These are phyloP conservation scores for Flaveria trinervia DNA, from an alignment of 129 eudicot genomes.

Conservation along the genomic window DNA sequence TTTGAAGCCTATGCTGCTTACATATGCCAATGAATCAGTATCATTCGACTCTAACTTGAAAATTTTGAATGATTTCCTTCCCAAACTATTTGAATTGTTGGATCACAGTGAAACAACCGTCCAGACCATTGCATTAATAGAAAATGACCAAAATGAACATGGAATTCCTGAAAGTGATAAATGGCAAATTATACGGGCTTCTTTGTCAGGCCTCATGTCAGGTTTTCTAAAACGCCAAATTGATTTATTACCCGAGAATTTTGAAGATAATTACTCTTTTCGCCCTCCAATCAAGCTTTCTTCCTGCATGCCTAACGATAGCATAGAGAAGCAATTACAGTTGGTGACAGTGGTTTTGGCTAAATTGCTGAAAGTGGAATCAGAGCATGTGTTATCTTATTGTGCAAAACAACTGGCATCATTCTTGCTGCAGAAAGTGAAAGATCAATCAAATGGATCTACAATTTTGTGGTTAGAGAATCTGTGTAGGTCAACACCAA, in stretches of 20 bases:
- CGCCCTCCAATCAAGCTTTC: conserved; percentile 35
- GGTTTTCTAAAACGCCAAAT: conserved; percentile 52
- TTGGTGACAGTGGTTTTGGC: conserved; percentile 41
- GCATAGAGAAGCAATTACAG: conserved; percentile 25
- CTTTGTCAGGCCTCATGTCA: conserved; percentile 70
- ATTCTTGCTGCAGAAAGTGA: conserved; percentile 52
- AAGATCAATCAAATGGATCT: conserved; percentile 42
- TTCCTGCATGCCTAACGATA: conserved; percentile 29
- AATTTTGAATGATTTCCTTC: conserved; percentile 41
- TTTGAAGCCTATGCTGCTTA: conserved; percentile 51
- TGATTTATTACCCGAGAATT: conserved; percentile 39
- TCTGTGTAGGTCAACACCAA: conserved; percentile 30
- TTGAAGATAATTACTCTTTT: conserved; percentile 40
- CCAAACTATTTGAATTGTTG: conserved; percentile 48
- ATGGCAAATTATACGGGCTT: conserved; percentile 55
- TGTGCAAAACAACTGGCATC: conserved; percentile 61
- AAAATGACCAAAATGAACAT: conserved; percentile 40
- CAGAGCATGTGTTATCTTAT: conserved; percentile 48
- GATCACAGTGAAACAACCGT: conserved; percentile 31
- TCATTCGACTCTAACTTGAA: conserved; percentile 38
- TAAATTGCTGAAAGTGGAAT: conserved; percentile 44
- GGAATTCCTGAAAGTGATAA: conserved; percentile 48
- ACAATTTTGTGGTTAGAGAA: conserved; percentile 52
- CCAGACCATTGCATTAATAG: conserved; percentile 31
- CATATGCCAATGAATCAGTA: conserved; percentile 31